phyloP scores from a whole-genome alignment of 108 stramenopile genomes.

The Skeletonema menzelii region DNA sequence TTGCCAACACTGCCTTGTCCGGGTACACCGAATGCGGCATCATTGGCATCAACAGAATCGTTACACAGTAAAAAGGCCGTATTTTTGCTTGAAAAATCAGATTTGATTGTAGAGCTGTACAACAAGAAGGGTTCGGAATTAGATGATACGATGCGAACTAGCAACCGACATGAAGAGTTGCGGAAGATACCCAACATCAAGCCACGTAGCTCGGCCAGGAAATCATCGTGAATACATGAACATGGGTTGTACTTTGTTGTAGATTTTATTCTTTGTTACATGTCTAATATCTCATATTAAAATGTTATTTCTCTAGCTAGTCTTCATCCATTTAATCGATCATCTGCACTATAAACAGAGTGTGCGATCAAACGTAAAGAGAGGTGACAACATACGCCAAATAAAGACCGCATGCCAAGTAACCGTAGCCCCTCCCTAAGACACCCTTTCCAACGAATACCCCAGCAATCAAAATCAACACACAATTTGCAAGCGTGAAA shows the following conservation, averaged over 20 bases:
- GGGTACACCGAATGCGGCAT: no score
- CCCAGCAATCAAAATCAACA: conserved; percentile 33
- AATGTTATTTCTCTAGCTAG: no score
- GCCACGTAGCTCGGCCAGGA: not conserved
- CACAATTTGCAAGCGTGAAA: conserved; percentile 45
- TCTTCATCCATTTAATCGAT: no score
- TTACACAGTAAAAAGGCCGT: not conserved
- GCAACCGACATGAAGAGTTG: not conserved
- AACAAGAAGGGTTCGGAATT: not conserved
- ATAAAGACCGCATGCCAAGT: conserved; percentile 43
- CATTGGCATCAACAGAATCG: no score
- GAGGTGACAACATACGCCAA: conserved; percentile 35
- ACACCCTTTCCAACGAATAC: conserved; percentile 40
- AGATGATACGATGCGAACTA: not conserved
- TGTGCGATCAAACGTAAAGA: conserved; percentile 13
- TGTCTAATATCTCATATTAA: not conserved
- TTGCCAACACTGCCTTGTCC: not conserved
- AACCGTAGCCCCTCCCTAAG: conserved; percentile 40
- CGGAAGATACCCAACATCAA: not conserved
- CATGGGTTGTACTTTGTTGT: no score
- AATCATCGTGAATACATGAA: not conserved
- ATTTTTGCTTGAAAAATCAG: not conserved
- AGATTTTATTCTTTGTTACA: not conserved
- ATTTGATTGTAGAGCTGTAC: conserved; percentile 1
- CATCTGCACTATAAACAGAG: not conserved